Conservation (phyloP, 73 alveolate species). For the Effrenium voratum region DNA sequence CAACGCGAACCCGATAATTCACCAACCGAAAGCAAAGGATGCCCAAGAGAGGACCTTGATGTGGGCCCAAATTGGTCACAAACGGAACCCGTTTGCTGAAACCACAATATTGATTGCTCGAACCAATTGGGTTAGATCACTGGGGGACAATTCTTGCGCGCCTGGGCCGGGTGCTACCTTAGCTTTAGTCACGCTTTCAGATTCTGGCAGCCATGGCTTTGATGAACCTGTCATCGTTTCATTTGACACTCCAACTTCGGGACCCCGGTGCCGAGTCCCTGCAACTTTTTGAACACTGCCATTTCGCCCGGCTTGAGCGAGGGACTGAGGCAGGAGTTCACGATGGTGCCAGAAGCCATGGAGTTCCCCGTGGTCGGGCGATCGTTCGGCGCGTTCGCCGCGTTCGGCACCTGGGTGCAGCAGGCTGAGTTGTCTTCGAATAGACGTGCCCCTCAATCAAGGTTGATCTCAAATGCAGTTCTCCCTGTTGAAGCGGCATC, state of each 20-base stretch:
- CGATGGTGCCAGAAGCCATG: conserved; percentile 28
- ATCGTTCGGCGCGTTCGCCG: neutral
- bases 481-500: no score
- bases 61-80: no score
- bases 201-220: neutral
- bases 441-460: no score
- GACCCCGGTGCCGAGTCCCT: neutral
- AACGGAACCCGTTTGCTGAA: no score
- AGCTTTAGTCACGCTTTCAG: neutral
- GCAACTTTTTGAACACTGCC: neutral
- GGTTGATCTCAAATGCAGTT: no score
- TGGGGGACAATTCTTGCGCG: neutral
- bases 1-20: no score
- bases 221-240: neutral
- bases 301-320: neutral
- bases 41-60: no score
- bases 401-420: neutral
- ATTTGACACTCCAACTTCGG: neutral
- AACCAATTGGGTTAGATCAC: no score
- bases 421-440: neutral
- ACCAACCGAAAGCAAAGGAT: no score
- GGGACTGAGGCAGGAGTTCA: conserved; percentile 16
- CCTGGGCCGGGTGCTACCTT: neutral
- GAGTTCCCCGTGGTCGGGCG: conserved; percentile 53
- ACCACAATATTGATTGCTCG: no score